These are phyloP conservation scores for Mucor mucedo DNA, from an alignment of 371 early-diverging fungal species.

Conservation along the genomic window DNA sequence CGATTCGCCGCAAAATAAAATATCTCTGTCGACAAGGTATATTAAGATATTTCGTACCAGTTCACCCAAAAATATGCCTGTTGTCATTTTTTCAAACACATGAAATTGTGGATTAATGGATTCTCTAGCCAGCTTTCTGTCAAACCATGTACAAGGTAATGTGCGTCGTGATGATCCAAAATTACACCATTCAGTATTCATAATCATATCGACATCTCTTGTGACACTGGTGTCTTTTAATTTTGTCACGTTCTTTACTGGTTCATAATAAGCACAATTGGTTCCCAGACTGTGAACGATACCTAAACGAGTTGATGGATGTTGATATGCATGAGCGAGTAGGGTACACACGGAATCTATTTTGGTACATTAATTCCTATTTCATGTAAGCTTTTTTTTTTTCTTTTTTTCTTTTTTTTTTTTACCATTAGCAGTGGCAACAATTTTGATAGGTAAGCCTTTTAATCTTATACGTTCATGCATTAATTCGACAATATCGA, in stretches of 20 bases:
- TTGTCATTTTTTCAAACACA: constrained; percentile 94
- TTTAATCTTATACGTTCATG: constrained; percentile 48
- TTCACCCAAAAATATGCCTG: constrained; percentile 95
- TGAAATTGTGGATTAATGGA: constrained; percentile 81
- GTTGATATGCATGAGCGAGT: constrained; percentile 85
- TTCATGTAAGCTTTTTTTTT: constrained; percentile 5
- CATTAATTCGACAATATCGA: constrained; percentile 51
- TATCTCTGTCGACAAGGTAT: constrained; percentile 77
- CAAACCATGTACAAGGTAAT: constrained; percentile 86
- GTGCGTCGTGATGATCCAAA: constrained; percentile 76
- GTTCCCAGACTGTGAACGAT: constrained; percentile 95
- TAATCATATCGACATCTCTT: constrained; percentile 74
- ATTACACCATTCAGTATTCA: constrained; percentile 90
- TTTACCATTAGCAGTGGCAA: constrained; percentile 75
- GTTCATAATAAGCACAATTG: constrained; percentile 93
- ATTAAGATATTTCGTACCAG: constrained; percentile 77
- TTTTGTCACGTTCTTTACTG: constrained; percentile 75
- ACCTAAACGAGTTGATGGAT: constrained; percentile 84
- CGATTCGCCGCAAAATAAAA: constrained; percentile 75
- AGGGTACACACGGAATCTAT: constrained; percentile 92
- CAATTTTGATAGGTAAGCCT: constrained; percentile 49
- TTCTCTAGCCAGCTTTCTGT: constrained; percentile 78
- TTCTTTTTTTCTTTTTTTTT: constrained; percentile 11
- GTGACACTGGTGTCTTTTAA: constrained; percentile 36
- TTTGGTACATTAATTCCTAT: background rate